These are phyloP conservation scores for Malassezia brasiliensis DNA, from an alignment of 1,284 basidiomycete species.

Conservation along the genomic window DNA sequence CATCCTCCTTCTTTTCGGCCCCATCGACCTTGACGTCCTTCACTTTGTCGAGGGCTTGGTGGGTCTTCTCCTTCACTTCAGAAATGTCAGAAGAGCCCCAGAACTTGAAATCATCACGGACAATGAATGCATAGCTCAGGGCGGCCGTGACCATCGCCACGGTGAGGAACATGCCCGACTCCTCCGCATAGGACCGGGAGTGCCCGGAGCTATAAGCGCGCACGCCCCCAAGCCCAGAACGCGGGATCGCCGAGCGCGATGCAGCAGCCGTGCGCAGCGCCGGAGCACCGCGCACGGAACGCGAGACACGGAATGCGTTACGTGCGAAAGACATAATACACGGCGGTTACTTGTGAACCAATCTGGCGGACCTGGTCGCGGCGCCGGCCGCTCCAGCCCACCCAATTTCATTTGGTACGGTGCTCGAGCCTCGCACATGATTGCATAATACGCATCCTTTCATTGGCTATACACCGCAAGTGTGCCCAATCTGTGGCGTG, in stretches of 20 bases:
- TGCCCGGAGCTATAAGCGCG: background rate
- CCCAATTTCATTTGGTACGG: too few relatives aligned
- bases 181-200: background rate
- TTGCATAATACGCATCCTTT: background rate
- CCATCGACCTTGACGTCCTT: background rate
- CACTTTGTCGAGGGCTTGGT: background rate
- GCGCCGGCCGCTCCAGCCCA: too few relatives aligned
- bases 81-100: conserved; percentile 9
- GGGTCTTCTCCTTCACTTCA: conserved; percentile 11
- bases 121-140: conserved; percentile 15
- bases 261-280: background rate
- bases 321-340: background rate
- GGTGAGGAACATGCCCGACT: background rate
- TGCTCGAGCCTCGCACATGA: background rate
- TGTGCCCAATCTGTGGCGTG: too few relatives aligned
- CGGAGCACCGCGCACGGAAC: background rate
- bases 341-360: background rate
- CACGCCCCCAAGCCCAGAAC: background rate
- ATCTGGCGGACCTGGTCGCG: too few relatives aligned
- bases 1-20: background rate
- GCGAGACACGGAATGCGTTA: background rate
- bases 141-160: conserved; percentile 11
- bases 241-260: background rate
- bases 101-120: conserved; percentile 8
- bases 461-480: background rate